A percentile compares a stretch with the other conserved stretches of the same genome.
phyloP scores from a whole-genome alignment of 495 filamentous ascomycete species.

The Saxophila tyrrhenica region DNA sequence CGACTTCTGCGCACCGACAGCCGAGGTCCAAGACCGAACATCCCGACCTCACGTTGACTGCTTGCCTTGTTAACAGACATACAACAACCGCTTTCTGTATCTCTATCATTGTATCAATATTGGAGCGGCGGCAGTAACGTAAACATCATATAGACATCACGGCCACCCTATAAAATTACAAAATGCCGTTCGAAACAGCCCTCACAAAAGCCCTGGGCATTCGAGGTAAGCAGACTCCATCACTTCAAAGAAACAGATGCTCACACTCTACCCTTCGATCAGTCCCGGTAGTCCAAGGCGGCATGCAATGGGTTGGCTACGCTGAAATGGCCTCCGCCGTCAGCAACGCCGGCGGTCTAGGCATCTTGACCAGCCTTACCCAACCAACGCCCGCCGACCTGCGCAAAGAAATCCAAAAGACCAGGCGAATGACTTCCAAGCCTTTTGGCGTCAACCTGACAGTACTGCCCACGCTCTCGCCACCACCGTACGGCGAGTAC shows the following conservation, averaged over 20 bases:
- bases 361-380: constrained; percentile 84
- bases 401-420: constrained; percentile 82
- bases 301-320: constrained; percentile 88
- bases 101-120: too few relatives aligned
- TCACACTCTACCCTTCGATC: constrained; percentile 7
- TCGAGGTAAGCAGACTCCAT: constrained; percentile 55
- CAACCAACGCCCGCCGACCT: constrained; percentile 89
- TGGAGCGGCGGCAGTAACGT: too few relatives aligned
- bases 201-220: constrained; percentile 85
- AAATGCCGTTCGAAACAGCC: constrained; percentile 86
- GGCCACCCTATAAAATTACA: too few relatives aligned
- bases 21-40: too few relatives aligned
- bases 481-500: constrained; percentile 86
- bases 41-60: too few relatives aligned
- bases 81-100: too few relatives aligned
- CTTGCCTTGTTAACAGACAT: too few relatives aligned
- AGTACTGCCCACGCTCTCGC: constrained; percentile 75
- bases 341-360: constrained; percentile 87
- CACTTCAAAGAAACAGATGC: too few relatives aligned
- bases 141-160: too few relatives aligned
- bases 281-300: constrained; percentile 95
- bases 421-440: constrained; percentile 69
- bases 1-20: too few relatives aligned
- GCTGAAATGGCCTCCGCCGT: constrained; percentile 89
- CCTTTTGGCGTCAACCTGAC: constrained; percentile 97